Evolutionary conservation across 148 eudicot genomes (phyloP).

Genomic region (Diospyros kaki): DNA sequence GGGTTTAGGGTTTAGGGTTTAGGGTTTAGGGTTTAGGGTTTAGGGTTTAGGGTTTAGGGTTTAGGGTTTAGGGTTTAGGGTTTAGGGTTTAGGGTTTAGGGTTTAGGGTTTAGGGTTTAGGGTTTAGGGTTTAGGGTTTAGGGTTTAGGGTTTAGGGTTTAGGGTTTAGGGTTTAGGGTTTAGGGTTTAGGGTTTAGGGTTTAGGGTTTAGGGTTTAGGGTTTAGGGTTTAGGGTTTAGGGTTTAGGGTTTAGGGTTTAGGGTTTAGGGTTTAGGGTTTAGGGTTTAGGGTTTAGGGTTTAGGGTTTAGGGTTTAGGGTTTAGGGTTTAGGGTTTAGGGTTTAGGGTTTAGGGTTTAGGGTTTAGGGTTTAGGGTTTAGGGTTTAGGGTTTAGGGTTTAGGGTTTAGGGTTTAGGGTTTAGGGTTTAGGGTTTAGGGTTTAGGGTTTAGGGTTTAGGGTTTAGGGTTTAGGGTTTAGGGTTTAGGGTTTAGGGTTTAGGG

Average conservation of each 20-base stretch:
- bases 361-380: slow-evolving; percentile 21
- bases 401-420: slow-evolving; percentile 21
- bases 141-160: slow-evolving; percentile 27
- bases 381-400: slow-evolving; percentile 19
- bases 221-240: slow-evolving; percentile 24
- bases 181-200: slow-evolving; percentile 28
- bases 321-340: slow-evolving; percentile 28
- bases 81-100: slow-evolving; percentile 29
- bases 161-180: slow-evolving; percentile 26
- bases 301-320: slow-evolving; percentile 28
- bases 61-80: slow-evolving; percentile 28
- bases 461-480: slow-evolving; percentile 13
- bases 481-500: slow-evolving; percentile 12
- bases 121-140: slow-evolving; percentile 30
- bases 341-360: slow-evolving; percentile 28
- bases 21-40: slow-evolving; percentile 32
- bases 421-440: slow-evolving; percentile 26
- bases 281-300: slow-evolving; percentile 28
- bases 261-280: slow-evolving; percentile 26
- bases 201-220: slow-evolving; percentile 30
- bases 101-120: slow-evolving; percentile 28
- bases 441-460: slow-evolving; percentile 24
- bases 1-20: slow-evolving; percentile 27
- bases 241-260: slow-evolving; percentile 28
- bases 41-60: slow-evolving; percentile 29